A percentile compares a stretch with the other conserved stretches of the same genome.
phyloP scores from a whole-genome alignment of 176 grass and related monocot species.

The Oryza glumipatula region DNA sequence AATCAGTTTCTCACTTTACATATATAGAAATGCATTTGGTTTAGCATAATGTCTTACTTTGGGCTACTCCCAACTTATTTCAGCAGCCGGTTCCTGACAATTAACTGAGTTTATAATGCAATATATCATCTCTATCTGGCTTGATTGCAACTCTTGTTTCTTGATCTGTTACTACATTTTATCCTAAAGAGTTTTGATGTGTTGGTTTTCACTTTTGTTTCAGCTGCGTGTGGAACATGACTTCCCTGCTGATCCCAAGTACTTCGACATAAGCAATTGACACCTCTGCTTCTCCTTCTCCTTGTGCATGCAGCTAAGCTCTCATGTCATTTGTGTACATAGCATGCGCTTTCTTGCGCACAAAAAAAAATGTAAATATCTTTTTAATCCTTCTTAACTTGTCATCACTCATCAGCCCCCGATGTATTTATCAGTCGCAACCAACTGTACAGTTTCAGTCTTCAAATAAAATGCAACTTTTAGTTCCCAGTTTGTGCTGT shows the following conservation, averaged over 20 bases:
- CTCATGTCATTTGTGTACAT: conserved; percentile 17
- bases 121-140: not conserved
- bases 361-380: conserved; percentile 56
- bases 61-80: not conserved
- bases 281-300: not conserved
- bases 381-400: conserved; percentile 53
- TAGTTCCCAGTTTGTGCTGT: conserved; percentile 2
- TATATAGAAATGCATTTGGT: no score
- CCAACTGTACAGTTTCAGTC: conserved; percentile 67
- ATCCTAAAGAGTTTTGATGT: not conserved
- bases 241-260: conserved; percentile 96
- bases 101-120: not conserved
- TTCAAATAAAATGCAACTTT: conserved; percentile 60
- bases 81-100: not conserved
- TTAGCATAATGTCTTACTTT: not conserved
- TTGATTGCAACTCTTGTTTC: not conserved
- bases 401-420: conserved; percentile 3
- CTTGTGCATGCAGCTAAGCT: not conserved
- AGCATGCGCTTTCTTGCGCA: conserved; percentile 2
- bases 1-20: not conserved
- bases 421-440: conserved; percentile 31
- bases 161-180: conserved; percentile 1
- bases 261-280: conserved; percentile 97
- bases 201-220: conserved; percentile 19
- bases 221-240: conserved; percentile 88